Base-by-base conservation (phyloP, 495 filamentous ascomycete genomes). In the Aeminium ludgeri region DNA sequence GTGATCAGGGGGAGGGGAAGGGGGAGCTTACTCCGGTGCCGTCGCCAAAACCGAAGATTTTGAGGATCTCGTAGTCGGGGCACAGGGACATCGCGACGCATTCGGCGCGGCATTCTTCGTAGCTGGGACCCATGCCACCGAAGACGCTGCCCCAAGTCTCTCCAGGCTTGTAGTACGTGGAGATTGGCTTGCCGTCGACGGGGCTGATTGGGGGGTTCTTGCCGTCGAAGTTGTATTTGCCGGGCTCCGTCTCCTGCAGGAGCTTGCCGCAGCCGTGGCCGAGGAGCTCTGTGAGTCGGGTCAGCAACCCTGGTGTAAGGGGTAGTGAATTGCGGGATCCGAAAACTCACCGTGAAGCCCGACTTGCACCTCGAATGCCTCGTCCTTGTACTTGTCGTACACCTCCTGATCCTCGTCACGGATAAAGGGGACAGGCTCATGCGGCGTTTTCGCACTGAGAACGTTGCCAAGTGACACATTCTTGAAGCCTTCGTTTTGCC, bases 261-360 rank as follows among this genome's bases (percentile, higher is more conserved):
- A 95, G 70, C 59, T 97, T 97, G 17, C 89, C 87, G 25, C 87
- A 94, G 7, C 89, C 89, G 50, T 97, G 89, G 43, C 87, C 89
- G 6, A 94, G 81, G 23, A 96, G 76, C 55, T 97, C 89, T 97
- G 89, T 18, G 95, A 74, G 10, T 85, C 87, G 13, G 95, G 23
- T 25, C 23, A 8, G 3, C 23, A 25, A 8, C 23, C 23, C 86
- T 59, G 91, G 83, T n/a, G 33, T 36, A 7, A 30, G 28, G n/a
- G 28, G 28, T 7, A 17, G 31, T 17, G 31, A 33, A 33, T 3
- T 5, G 3, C 31, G 16, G 12, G 3, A 3, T 33, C 16, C n/a
- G 16, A 11, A 17, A 33, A 11, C 12, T 33, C 5, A 33, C 31
- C 31, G 59, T 95, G 86, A 20, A 94, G 75, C 7, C 85, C 87